phyloP scores from a whole-genome alignment of 768 basidiomycete species.

The Fistulinella prunicolor region DNA sequence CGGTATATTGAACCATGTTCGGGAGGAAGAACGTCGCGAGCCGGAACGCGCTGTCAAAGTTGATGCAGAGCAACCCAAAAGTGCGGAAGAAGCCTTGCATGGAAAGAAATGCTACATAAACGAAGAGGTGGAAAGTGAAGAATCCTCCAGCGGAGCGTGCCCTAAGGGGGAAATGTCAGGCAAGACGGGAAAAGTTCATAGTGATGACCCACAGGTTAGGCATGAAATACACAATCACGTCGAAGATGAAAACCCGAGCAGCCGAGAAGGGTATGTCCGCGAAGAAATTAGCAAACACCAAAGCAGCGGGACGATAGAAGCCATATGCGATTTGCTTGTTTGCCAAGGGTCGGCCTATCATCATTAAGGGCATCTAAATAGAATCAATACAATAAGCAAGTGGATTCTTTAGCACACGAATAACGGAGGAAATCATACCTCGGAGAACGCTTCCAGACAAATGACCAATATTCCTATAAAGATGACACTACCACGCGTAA shows the following conservation, averaged over 20 bases:
- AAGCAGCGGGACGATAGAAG: constrained; percentile 64
- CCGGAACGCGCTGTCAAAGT: constrained; percentile 53
- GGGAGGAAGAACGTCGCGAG: constrained; percentile 70
- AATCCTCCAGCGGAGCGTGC: constrained; percentile 40
- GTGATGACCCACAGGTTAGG: constrained; percentile 42
- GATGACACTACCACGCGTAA: constrained; percentile 82
- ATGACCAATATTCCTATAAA: constrained; percentile 68
- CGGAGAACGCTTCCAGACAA: constrained; percentile 70
- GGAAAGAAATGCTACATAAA: constrained; percentile 59
- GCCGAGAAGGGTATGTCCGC: constrained; percentile 71
- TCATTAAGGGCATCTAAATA: constrained; percentile 62
- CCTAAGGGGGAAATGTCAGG: constrained; percentile 12
- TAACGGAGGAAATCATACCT: constrained; percentile 39
- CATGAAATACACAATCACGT: constrained; percentile 71
- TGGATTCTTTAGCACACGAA: background rate
- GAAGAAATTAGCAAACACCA: constrained; percentile 63
- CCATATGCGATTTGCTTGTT: constrained; percentile 65
- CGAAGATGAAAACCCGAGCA: constrained; percentile 53
- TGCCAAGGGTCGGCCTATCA: constrained; percentile 76
- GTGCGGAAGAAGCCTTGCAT: constrained; percentile 88
- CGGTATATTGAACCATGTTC: constrained; percentile 69
- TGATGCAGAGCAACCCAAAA: constrained; percentile 54
- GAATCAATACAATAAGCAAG: constrained; percentile 1
- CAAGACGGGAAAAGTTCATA: background rate
- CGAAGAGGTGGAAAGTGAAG: constrained; percentile 64